phyloP scores from a whole-genome alignment of 2,329 filamentous ascomycete genomes.

The Phyllosticta citribraziliensis region DNA sequence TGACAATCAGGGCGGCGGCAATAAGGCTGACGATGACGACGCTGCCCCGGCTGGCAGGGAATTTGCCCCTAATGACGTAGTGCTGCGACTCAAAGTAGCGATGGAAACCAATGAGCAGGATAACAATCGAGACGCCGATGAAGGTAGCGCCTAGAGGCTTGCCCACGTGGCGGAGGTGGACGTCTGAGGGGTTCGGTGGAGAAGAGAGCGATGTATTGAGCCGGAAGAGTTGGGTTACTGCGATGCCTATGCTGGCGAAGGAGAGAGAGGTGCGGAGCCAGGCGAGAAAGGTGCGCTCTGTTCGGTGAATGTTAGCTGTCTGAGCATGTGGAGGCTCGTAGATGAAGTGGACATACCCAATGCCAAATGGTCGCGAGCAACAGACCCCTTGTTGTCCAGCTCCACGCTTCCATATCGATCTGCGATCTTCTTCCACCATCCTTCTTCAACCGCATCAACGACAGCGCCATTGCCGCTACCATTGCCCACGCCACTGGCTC shows the following conservation, averaged over 20 bases:
- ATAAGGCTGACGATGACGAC: constrained; percentile 60
- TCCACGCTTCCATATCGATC: constrained; percentile 60
- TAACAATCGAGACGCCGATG: constrained; percentile 63
- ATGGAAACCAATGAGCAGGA: constrained; percentile 67
- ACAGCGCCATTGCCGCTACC: constrained; percentile 18
- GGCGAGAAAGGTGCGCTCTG: constrained; percentile 75
- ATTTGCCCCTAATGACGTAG: constrained; percentile 72
- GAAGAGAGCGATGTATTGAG: constrained; percentile 55
- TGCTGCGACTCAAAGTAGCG: constrained; percentile 69
- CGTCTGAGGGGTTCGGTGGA: constrained; percentile 12
- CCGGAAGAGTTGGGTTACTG: constrained; percentile 75
- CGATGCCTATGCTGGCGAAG: constrained; percentile 75
- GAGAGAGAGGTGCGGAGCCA: constrained; percentile 76
- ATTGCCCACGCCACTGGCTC: constrained; percentile 9
- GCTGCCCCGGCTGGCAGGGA: constrained; percentile 67
- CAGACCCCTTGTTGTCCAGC: constrained; percentile 76
- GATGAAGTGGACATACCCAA: constrained; percentile 45
- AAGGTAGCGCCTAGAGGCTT: constrained; percentile 70
- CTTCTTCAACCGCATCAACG: constrained; percentile 13
- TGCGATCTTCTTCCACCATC: constrained; percentile 46
- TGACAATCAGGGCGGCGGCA: constrained; percentile 49
- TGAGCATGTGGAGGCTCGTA: too few species aligned
- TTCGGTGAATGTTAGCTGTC: constrained; percentile 9
- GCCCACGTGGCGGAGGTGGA: constrained; percentile 51
- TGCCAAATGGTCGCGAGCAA: constrained; percentile 72